Conservation (phyloP, 805 yeast genomes). For the Saccharomycopsis guyanensis region DNA sequence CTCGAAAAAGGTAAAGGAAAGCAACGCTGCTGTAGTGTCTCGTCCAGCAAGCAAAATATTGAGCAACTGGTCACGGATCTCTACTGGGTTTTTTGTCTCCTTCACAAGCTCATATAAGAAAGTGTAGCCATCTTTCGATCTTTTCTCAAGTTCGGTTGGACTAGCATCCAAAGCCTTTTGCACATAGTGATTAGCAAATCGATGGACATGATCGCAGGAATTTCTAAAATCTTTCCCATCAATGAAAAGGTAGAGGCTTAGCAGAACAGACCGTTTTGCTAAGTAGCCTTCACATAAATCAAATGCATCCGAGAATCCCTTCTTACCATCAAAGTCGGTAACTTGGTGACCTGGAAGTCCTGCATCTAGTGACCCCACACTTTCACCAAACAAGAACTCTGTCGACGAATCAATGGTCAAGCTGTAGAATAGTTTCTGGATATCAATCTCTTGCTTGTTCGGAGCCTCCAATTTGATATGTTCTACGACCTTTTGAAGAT, state of each 20-base stretch:
- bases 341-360: neutral
- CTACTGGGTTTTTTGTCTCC: neutral
- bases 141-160: neutral
- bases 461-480: neutral
- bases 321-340: no score
- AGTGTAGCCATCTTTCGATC: neutral
- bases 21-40: neutral
- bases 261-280: neutral
- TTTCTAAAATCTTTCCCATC: neutral
- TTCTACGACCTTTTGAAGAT: neutral
- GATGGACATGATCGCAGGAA: neutral
- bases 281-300: no score
- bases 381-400: neutral
- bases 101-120: neutral
- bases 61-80: neutral
- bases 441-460: no score
- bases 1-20: neutral
- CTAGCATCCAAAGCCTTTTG: neutral
- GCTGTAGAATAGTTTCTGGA: neutral
- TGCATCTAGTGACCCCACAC: neutral
- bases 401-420: neutral
- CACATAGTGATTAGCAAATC: neutral
- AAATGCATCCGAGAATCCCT: no score
- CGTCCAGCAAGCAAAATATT: neutral
- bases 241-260: neutral